phyloP scores from a whole-genome alignment of 495 filamentous ascomycete species.

The Lepidopterella palustris region DNA sequence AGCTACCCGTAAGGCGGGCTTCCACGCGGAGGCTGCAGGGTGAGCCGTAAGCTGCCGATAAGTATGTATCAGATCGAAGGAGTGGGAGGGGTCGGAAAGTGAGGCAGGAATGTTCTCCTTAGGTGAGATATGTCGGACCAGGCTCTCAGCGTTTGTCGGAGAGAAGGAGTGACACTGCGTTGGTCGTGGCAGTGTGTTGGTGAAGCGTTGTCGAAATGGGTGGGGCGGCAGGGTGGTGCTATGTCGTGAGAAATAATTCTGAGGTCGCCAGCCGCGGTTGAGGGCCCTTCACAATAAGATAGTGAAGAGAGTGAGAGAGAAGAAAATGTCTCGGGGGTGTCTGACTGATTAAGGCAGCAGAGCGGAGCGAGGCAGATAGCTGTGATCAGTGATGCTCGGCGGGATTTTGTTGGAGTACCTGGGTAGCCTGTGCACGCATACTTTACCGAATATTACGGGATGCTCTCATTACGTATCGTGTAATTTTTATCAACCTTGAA shows the following conservation, averaged over 20 bases:
- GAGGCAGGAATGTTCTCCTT: not conserved
- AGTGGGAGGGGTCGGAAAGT: not conserved
- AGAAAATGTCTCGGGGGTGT: not conserved
- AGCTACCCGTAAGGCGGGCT: not conserved
- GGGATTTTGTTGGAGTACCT: too few species aligned
- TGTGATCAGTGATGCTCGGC: not conserved
- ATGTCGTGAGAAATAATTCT: not conserved
- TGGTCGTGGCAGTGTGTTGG: conserved; percentile 1
- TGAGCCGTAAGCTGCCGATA: not conserved
- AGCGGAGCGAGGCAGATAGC: not conserved
- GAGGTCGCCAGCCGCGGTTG: not conserved
- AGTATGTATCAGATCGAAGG: not conserved
- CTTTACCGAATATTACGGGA: too few species aligned
- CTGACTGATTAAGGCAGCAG: not conserved
- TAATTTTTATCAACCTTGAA: not conserved
- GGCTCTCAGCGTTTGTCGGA: not conserved
- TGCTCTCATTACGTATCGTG: not conserved
- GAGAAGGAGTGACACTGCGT: not conserved
- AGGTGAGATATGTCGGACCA: not conserved
- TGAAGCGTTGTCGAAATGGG: conserved; percentile 1
- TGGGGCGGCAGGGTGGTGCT: not conserved
- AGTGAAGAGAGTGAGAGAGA: not conserved
- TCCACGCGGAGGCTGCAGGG: not conserved
- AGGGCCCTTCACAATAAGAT: too few species aligned
- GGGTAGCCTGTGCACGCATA: too few species aligned